These are phyloP conservation scores for Crithidia mellificae DNA, from an alignment of 208 protist species.

Conservation along the genomic window DNA sequence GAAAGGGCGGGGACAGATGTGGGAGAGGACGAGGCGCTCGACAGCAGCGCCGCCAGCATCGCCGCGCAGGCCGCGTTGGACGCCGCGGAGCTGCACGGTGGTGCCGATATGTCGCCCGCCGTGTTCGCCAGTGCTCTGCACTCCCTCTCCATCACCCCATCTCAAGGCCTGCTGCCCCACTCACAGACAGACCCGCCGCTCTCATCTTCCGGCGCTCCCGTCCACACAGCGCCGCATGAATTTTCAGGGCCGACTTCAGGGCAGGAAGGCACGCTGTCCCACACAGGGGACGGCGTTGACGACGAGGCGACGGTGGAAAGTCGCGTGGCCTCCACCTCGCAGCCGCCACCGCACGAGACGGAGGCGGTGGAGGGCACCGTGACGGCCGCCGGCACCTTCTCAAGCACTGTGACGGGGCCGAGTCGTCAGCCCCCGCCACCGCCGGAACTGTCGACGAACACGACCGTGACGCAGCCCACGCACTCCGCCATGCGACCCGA, in stretches of 20 bases:
- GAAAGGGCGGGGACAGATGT: too few species aligned
- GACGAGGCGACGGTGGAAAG: constrained; percentile 9
- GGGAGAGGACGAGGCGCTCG: constrained; percentile 15
- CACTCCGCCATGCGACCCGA: constrained; percentile 15
- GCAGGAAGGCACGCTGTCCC: too few species aligned
- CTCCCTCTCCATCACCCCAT: constrained; percentile 7
- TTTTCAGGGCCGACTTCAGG: too few species aligned
- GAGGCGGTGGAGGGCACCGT: constrained; percentile 11
- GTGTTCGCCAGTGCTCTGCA: neutral
- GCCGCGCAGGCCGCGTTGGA: constrained; percentile 33
- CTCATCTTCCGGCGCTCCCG: neutral
- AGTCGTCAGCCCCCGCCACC: constrained; percentile 20
- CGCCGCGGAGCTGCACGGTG: constrained; percentile 16
- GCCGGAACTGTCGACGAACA: constrained; percentile 8
- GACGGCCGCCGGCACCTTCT: neutral
- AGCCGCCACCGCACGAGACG: neutral
- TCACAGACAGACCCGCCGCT: neutral
- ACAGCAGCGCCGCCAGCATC: constrained; percentile 24
- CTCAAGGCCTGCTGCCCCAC: constrained; percentile 12
- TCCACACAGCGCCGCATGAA: neutral
- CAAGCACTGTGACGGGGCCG: neutral
- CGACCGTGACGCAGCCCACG: constrained; percentile 6
- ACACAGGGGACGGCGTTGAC: neutral
- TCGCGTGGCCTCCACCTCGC: neutral
- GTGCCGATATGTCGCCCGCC: constrained; percentile 4